phyloP scores from a whole-genome alignment of 495 filamentous ascomycete genomes.

The Aspergillus haitiensis region DNA sequence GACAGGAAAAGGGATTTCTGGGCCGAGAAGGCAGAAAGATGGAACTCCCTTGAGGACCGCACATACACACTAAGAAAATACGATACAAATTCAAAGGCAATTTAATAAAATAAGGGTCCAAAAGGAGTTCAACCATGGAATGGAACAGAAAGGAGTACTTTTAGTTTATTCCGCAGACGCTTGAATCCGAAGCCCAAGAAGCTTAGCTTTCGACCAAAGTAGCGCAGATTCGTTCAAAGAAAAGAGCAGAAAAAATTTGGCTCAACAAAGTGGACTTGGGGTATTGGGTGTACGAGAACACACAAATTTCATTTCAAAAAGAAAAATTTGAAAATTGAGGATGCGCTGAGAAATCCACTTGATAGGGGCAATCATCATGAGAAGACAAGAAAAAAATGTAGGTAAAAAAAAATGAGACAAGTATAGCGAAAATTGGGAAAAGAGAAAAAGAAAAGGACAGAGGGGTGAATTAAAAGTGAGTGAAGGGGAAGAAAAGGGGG shows the following conservation, averaged over 20 bases:
- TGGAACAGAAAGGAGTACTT: constrained; percentile 37
- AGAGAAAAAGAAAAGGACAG: constrained; percentile 16
- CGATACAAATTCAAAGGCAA: constrained; percentile 35
- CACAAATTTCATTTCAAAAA: constrained; percentile 51
- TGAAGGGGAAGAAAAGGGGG: constrained; percentile 16
- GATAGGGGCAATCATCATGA: constrained; percentile 31
- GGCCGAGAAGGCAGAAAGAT: constrained; percentile 10
- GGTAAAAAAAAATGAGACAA: constrained; percentile 15
- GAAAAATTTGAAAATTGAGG: constrained; percentile 40
- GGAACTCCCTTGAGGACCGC: constrained; percentile 30
- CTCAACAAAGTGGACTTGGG: constrained; percentile 49
- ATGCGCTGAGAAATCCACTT: constrained; percentile 49
- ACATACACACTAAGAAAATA: constrained; percentile 38
- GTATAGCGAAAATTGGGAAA: constrained; percentile 9
- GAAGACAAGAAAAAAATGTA: constrained; percentile 19
- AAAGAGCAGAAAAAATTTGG: constrained; percentile 36
- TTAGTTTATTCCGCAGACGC: constrained; percentile 45
- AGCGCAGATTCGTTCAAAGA: constrained; percentile 35
- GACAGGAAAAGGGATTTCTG: constrained; percentile 13
- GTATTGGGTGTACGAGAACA: constrained; percentile 50
- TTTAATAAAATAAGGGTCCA: constrained; percentile 30
- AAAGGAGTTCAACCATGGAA: constrained; percentile 31
- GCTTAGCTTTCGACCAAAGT: constrained; percentile 34
- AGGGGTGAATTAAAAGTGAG: constrained; percentile 15
- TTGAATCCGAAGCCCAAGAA: constrained; percentile 41